Conservation (phyloP, 139 green algal genomes). For the Chlamydomonas asymmetrica region DNA sequence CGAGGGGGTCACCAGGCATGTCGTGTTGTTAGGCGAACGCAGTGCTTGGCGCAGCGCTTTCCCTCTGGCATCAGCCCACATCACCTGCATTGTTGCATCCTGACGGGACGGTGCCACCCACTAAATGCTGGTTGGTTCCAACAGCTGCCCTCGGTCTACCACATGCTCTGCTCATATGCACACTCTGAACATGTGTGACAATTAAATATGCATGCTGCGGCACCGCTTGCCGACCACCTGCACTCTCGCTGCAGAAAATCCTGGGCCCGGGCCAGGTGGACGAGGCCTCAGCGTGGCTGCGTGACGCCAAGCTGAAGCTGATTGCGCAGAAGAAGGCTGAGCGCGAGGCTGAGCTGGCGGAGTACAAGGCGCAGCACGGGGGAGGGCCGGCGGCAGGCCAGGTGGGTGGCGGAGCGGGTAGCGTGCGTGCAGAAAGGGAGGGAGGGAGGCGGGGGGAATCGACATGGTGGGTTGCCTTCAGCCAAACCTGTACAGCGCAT, state of each 20-base stretch:
- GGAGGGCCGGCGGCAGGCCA: constrained; percentile 21
- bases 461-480: neutral
- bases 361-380: constrained; percentile 35
- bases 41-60: neutral
- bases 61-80: neutral
- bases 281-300: constrained; percentile 27
- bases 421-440: too few relatives aligned
- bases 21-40: too few relatives aligned
- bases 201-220: neutral
- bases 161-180: constrained; percentile 5
- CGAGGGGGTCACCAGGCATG: too few relatives aligned
- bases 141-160: neutral
- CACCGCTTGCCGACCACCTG: too few relatives aligned
- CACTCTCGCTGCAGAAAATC: constrained; percentile 12
- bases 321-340: constrained; percentile 42
- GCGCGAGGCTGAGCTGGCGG: constrained; percentile 33
- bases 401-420: neutral
- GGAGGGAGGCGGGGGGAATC: neutral
- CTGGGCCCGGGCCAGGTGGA: constrained; percentile 20
- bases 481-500: neutral
- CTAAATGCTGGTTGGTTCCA: neutral
- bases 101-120: neutral
- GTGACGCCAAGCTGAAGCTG: constrained; percentile 41
- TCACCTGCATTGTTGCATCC: neutral
- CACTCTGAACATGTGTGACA: neutral